Conservation (phyloP, 139 green algal species). For the Coelastrella sp. region DNA sequence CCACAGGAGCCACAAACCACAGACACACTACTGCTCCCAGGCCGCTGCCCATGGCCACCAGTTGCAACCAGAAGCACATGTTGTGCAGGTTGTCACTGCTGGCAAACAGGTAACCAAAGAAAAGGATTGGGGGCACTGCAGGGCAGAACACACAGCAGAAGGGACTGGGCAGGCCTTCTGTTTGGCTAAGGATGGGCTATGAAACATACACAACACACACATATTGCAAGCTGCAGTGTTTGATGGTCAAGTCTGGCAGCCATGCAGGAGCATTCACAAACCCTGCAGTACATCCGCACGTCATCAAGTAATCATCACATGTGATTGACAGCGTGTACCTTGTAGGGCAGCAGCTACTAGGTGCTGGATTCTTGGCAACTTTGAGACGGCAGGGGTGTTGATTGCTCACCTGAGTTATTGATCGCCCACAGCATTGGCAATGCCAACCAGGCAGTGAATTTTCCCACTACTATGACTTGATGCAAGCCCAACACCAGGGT, state of each 20-base stretch:
- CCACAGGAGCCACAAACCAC: slow-evolving; percentile 39
- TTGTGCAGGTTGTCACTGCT: slow-evolving; percentile 38
- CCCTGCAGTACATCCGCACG: background rate
- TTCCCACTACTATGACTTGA: background rate
- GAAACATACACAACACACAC: no score
- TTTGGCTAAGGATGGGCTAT: no score
- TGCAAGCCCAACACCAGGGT: slow-evolving; percentile 37
- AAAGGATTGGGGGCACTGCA: slow-evolving; percentile 40
- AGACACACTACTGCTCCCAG: slow-evolving; percentile 31
- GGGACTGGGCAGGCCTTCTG: no score
- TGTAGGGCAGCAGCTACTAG: background rate
- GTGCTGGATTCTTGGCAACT: background rate
- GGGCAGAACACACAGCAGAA: background rate
- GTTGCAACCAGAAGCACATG: slow-evolving; percentile 49
- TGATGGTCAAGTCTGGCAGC: background rate
- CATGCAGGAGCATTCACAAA: background rate
- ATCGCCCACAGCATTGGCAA: slow-evolving; percentile 48
- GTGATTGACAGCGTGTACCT: no score
- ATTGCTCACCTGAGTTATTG: slow-evolving; percentile 27
- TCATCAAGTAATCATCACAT: no score
- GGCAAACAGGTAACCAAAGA: slow-evolving; percentile 36
- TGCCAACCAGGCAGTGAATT: slow-evolving; percentile 25
- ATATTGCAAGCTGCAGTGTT: background rate
- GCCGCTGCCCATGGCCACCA: slow-evolving; percentile 18
- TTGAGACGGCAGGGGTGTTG: background rate